phyloP scores from a whole-genome alignment of 495 filamentous ascomycete genomes.

The Aspergillus affinis region DNA sequence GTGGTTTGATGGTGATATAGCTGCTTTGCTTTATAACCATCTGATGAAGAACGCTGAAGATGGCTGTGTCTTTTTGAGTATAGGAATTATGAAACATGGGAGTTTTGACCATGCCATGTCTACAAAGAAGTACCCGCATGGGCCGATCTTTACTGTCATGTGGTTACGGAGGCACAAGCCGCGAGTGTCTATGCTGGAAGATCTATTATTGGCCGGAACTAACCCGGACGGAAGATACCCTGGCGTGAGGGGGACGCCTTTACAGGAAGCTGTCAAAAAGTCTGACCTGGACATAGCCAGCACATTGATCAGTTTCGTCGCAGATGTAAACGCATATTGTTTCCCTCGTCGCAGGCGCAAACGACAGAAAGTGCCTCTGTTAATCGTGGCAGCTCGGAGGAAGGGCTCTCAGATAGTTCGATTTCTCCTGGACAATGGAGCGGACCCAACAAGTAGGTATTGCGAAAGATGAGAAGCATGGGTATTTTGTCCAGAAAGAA shows the following conservation, averaged over 20 bases:
- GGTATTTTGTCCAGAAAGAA: background rate
- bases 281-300: background rate
- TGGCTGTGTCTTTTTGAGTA: too few species aligned
- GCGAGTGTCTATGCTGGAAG: too few species aligned
- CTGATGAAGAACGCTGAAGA: too few species aligned
- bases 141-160: background rate
- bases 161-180: too few species aligned
- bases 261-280: background rate
- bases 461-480: background rate
- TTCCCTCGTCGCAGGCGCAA: background rate
- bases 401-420: background rate
- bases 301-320: background rate
- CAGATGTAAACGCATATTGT: background rate
- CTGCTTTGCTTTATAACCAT: background rate
- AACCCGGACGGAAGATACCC: background rate
- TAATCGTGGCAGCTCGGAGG: background rate
- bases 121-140: background rate
- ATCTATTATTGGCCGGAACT: background rate
- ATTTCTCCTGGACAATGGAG: background rate
- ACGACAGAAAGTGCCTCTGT: background rate
- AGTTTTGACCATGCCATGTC: background rate
- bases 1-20: background rate
- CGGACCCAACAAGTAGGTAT: background rate
- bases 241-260: background rate
- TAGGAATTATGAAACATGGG: background rate